A percentile compares a stretch with the other conserved stretches of the same genome.
Conservation (phyloP, 352 stramenopile genomes). For the Phytophthora vignae region DNA sequence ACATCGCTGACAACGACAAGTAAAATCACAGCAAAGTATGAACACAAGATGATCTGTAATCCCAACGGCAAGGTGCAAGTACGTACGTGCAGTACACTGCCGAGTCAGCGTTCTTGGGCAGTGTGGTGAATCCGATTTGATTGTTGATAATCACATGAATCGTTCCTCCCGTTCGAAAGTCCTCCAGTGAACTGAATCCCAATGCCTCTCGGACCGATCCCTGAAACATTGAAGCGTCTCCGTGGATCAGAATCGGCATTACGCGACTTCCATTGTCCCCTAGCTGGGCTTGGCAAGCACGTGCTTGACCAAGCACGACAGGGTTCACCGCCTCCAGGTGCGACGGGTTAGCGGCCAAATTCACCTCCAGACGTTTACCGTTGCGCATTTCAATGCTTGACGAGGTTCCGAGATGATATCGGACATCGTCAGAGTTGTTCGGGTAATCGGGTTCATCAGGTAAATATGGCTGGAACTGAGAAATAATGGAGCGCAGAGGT, state of each 20-base stretch:
- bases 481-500: slow-evolving; percentile 95
- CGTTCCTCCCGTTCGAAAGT: slow-evolving; percentile 97
- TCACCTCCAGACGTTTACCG: slow-evolving; percentile 73
- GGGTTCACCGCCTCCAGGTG: slow-evolving; percentile 99
- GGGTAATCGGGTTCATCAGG: slow-evolving; percentile 86
- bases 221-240: slow-evolving; percentile 95
- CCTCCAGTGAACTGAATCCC: slow-evolving; percentile 88
- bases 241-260: slow-evolving; percentile 98
- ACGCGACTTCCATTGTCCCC: slow-evolving; percentile 87
- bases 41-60: too few species aligned
- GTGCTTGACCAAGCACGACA: slow-evolving; percentile 96
- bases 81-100: slow-evolving; percentile 95
- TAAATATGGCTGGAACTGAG: slow-evolving; percentile 87
- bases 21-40: not conserved
- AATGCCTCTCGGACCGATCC: slow-evolving; percentile 85
- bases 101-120: slow-evolving; percentile 96
- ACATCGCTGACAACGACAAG: slow-evolving; percentile 83
- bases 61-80: not conserved
- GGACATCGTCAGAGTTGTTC: slow-evolving; percentile 91
- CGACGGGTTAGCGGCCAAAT: slow-evolving; percentile 98
- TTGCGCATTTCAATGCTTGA: slow-evolving; percentile 76
- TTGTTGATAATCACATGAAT: slow-evolving; percentile 99
- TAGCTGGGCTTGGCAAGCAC: slow-evolving; percentile 93
- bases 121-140: slow-evolving; percentile 98
- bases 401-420: slow-evolving; percentile 88